These are phyloP conservation scores for Yamadazyma laniorum DNA, from an alignment of 805 yeast genomes.

Conservation along the genomic window DNA sequence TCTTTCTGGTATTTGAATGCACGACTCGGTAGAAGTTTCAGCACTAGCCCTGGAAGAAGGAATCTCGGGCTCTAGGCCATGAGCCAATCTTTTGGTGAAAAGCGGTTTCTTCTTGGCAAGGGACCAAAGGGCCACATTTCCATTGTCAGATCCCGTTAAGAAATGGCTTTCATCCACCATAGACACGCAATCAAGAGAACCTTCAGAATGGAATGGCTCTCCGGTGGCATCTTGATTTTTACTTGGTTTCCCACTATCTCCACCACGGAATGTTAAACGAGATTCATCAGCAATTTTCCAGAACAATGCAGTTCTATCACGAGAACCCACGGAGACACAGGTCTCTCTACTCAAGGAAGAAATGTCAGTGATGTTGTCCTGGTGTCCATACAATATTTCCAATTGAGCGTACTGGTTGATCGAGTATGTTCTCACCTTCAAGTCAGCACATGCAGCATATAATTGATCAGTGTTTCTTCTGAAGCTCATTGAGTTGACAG, in stretches of 20 bases:
- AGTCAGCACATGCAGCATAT: conserved; percentile 90
- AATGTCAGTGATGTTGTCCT: conserved; percentile 81
- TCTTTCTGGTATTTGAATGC: conserved; percentile 59
- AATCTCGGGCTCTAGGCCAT: conserved; percentile 61
- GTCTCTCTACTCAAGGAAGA: conserved; percentile 81
- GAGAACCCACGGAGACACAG: conserved; percentile 92
- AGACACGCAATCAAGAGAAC: conserved; percentile 83
- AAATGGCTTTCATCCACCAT: conserved; percentile 93
- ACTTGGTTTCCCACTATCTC: conserved; percentile 54
- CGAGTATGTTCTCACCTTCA: conserved; percentile 83
- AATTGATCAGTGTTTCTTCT: conserved; percentile 80
- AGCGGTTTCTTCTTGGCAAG: conserved; percentile 86
- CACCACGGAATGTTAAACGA: conserved; percentile 89
- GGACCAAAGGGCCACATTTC: conserved; percentile 88
- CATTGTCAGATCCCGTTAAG: conserved; percentile 94
- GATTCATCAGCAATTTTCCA: conserved; percentile 98
- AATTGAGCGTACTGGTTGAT: conserved; percentile 83
- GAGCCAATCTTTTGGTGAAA: conserved; percentile 65
- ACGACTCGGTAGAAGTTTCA: conserved; percentile 49
- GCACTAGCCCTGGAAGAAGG: conserved; percentile 40
- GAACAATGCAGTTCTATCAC: conserved; percentile 91
- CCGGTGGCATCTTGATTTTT: conserved; percentile 21
- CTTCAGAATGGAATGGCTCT: conserved; percentile 59
- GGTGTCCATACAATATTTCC: conserved; percentile 93
- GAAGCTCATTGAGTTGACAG: conserved; percentile 70